Percentiles rank a stretch among this genome's conserved stretches.
Evolutionary conservation across 2,329 filamentous ascomycete genomes (phyloP).

Genomic region (Pseudocercospora eumusae): DNA sequence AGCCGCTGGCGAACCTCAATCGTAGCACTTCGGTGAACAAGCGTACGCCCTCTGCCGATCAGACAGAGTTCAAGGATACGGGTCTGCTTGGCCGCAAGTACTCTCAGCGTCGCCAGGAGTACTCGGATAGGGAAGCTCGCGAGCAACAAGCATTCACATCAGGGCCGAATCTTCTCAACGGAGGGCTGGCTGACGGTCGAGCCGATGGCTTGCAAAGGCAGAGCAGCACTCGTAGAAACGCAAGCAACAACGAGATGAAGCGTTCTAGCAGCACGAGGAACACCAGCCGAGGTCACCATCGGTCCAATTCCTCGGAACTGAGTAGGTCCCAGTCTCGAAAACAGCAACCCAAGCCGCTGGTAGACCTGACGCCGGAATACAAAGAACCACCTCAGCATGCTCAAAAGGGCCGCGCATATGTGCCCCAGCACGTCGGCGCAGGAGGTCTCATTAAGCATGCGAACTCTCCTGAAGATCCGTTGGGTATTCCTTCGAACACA

Average conservation of each 20-base stretch:
- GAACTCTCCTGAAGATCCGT: slow-evolving; percentile 47
- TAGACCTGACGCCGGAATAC: slow-evolving; percentile 68
- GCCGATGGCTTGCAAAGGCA: slow-evolving; percentile 23
- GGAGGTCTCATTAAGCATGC: slow-evolving; percentile 51
- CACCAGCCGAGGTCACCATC: slow-evolving; percentile 19
- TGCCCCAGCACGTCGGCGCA: slow-evolving; percentile 36
- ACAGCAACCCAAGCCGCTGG: slow-evolving; percentile 59
- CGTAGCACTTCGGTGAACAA: slow-evolving; percentile 26
- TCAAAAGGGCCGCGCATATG: slow-evolving; percentile 55
- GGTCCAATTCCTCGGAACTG: slow-evolving; percentile 41
- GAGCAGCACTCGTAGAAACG: slow-evolving; percentile 17
- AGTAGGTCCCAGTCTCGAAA: slow-evolving; percentile 50
- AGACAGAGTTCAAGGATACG: slow-evolving; percentile 47
- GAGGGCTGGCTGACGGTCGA: slow-evolving; percentile 24
- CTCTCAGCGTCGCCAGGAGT: slow-evolving; percentile 48
- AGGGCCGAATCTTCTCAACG: slow-evolving; percentile 60
- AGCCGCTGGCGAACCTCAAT: slow-evolving; percentile 39
- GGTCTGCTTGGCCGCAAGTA: slow-evolving; percentile 55
- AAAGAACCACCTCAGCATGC: slow-evolving; percentile 63
- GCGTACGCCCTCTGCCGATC: slow-evolving; percentile 27
- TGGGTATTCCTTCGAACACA: slow-evolving; percentile 45
- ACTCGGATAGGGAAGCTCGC: slow-evolving; percentile 42
- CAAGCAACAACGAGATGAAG: slow-evolving; percentile 25
- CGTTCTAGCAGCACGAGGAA: slow-evolving; percentile 27
- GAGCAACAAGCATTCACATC: slow-evolving; percentile 53